Evolutionary conservation across 371 early-diverging fungal genomes (phyloP).

Genomic region (Mucor mucedo): DNA sequence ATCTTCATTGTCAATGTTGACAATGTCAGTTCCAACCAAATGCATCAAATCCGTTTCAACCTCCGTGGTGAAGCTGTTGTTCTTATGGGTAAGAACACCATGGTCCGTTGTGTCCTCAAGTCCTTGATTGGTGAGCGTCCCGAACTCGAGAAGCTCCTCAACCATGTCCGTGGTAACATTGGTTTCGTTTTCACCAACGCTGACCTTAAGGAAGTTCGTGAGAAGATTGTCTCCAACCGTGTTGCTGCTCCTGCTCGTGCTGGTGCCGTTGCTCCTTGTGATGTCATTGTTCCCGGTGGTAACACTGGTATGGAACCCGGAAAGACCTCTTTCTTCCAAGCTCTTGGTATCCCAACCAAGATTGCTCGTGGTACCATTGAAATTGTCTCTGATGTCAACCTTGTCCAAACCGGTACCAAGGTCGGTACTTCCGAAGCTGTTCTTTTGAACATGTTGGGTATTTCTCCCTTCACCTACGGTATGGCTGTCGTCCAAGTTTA

Average conservation of each 20-base stretch:
- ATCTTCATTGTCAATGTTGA: constrained; percentile 99
- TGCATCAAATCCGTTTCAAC: constrained; percentile 97
- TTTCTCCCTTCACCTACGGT: constrained; percentile 99
- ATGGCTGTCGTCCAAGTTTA: constrained; percentile 93
- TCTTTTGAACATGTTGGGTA: constrained; percentile 99
- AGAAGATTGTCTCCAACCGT: constrained; percentile 91
- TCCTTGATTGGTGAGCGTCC: constrained; percentile 81
- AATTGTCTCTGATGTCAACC: constrained; percentile 95
- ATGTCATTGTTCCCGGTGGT: constrained; percentile 96
- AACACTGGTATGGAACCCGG: constrained; percentile 99
- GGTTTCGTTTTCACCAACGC: constrained; percentile 99
- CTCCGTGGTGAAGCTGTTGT: constrained; percentile 94
- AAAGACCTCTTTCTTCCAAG: constrained; percentile 99
- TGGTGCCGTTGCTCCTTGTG: constrained; percentile 96
- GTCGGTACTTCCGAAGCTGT: constrained; percentile 99
- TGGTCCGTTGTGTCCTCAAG: constrained; percentile 97
- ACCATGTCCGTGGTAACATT: constrained; percentile 94
- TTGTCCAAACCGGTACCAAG: constrained; percentile 90
- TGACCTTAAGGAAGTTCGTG: constrained; percentile 95
- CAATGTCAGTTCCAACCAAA: constrained; percentile 99
- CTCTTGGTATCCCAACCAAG: constrained; percentile 99
- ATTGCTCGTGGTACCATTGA: constrained; percentile 99
- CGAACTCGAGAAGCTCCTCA: constrained; percentile 85
- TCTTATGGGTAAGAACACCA: constrained; percentile 99
- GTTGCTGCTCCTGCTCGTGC: constrained; percentile 99